Evolutionary conservation across 345 rosid genomes (phyloP), one percentile per base, ranked within the genome.

Genomic region (Gossypium thurberi): DNA sequence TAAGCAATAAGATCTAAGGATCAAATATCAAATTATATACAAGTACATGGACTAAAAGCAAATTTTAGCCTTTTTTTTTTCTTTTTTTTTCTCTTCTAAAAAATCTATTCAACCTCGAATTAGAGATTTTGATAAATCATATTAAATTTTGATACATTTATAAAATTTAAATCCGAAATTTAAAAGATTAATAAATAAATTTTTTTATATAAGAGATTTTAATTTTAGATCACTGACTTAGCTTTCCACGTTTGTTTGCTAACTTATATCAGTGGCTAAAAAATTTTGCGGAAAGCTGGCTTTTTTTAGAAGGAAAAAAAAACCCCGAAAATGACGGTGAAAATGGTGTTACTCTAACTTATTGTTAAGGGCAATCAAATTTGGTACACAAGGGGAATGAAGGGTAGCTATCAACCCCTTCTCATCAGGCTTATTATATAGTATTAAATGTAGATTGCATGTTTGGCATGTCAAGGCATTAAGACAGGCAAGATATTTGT

Each of bases 201-300:
- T 4, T 28, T 28, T 28, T 33, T 33, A 33, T 33, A 33, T 5
- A 33, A 33, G 7, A 33, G 7, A 33, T 33, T 33, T 33, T 5
- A 17, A 65, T 65, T 46, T 66, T 21, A 53, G 70, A 12, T 21
- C 70, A 66, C 40, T 23, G 55, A 66, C 70, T 46, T 1, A 65
- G 55, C 20, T 46, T 66, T 46, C 53, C 48, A 7, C 6, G 37
- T 25, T 44, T 65, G 50, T 21, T 44, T 46, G 53, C 37, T 21
- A n/a, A 23, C 13, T 20, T 44, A 13, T 46, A 44, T 13, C 2
- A 46, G 33, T 21, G 18, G 70, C 55, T 66, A 47, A 46, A 46
- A n/a, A 42, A 0, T 10, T 42, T 25, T 8, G 26, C 11, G 4
- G 43, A 43, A 65, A 23, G 9, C 26, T 43, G 70, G 53, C 53